Conservation (phyloP, 768 basidiomycete species). For the Dentipellis fragilis region DNA sequence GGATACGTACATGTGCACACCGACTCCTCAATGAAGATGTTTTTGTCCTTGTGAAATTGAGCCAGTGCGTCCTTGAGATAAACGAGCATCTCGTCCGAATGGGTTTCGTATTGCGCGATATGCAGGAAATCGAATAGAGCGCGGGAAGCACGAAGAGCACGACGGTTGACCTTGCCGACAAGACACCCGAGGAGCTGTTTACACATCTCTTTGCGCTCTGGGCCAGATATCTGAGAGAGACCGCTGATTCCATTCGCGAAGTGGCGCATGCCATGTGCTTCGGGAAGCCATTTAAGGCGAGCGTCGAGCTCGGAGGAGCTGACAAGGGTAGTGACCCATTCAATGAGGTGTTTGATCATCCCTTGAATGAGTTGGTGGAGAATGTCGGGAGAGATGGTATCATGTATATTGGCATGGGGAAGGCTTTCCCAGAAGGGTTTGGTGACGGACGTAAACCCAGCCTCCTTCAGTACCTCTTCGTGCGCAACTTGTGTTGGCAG, state of each 20-base stretch:
- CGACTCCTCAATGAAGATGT: slow-evolving; percentile 24
- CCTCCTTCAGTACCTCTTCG: not conserved
- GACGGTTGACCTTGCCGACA: not conserved
- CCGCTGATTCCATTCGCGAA: not conserved
- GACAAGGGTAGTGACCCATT: not conserved
- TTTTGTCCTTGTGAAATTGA: slow-evolving; percentile 30
- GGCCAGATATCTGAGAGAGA: not conserved
- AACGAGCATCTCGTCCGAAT: slow-evolving; percentile 21
- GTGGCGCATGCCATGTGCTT: not conserved
- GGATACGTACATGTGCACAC: slow-evolving; percentile 20
- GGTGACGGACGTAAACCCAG: not conserved
- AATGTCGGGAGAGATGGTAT: slow-evolving; percentile 11
- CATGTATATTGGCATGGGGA: slow-evolving; percentile 11
- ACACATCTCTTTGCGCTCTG: not conserved
- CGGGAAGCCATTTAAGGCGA: not conserved
- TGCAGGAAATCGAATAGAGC: slow-evolving; percentile 27
- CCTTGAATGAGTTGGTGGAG: slow-evolving; percentile 16
- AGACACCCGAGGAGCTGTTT: not conserved
- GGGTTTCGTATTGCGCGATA: slow-evolving; percentile 24
- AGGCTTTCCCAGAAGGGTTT: slow-evolving; percentile 13
- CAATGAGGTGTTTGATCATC: slow-evolving; percentile 6
- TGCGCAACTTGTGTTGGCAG: not conserved
- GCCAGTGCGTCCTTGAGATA: slow-evolving; percentile 18
- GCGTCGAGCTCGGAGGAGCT: not conserved
- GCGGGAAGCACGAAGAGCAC: not conserved